phyloP scores from a whole-genome alignment of 495 filamentous ascomycete genomes.

The Glonium stellatum region DNA sequence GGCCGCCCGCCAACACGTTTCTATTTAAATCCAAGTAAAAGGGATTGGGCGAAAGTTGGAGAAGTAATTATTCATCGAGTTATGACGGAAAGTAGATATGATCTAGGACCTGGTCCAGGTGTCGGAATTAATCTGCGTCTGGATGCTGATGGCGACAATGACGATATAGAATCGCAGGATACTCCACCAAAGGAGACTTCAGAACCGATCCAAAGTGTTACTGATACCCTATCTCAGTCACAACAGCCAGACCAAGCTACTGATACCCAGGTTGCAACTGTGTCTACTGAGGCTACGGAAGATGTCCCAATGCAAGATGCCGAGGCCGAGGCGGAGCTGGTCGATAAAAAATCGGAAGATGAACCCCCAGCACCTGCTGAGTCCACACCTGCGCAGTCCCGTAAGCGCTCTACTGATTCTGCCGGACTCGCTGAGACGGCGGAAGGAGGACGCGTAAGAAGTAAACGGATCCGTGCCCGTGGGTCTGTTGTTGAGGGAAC shows the following conservation, averaged over 20 bases:
- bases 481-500: constrained; percentile 57
- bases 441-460: constrained; percentile 62
- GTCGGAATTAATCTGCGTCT: constrained; percentile 36
- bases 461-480: constrained; percentile 73
- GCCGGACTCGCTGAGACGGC: constrained; percentile 50
- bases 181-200: neutral
- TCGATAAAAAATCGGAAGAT: constrained; percentile 14
- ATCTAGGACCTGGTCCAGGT: constrained; percentile 29
- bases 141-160: constrained; percentile 13
- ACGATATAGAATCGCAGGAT: constrained; percentile 1
- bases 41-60: constrained; percentile 49
- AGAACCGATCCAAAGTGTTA: neutral
- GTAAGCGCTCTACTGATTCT: constrained; percentile 59
- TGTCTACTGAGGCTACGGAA: neutral
- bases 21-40: constrained; percentile 22
- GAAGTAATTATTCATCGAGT: constrained; percentile 51
- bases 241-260: neutral
- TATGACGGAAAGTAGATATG: constrained; percentile 39
- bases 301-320: constrained; percentile 15
- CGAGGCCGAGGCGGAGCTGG: constrained; percentile 4
- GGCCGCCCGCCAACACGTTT: constrained; percentile 23
- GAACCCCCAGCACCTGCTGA: constrained; percentile 13
- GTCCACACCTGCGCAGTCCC: constrained; percentile 27
- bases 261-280: neutral
- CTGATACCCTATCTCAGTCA: neutral